Conservation (phyloP, 805 yeast species). For the Debaryomyces maramus region DNA sequence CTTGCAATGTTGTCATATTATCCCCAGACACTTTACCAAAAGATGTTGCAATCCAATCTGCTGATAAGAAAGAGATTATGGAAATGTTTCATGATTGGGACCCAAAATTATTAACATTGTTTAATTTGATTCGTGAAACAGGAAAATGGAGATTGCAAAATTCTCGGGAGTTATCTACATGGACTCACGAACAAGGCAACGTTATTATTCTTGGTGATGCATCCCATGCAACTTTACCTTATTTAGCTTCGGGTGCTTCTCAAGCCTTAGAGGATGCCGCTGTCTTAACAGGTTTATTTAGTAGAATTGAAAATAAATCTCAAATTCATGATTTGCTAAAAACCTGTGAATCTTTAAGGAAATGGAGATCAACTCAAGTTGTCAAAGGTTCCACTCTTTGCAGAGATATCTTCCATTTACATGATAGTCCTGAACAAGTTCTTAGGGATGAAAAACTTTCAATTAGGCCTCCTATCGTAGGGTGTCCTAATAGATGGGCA, state of each 20-base stretch:
- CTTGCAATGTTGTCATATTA: conserved; percentile 28
- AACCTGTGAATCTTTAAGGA: conserved; percentile 19
- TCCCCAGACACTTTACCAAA: conserved; percentile 27
- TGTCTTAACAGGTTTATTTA: conserved; percentile 21
- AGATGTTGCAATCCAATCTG: conserved; percentile 16
- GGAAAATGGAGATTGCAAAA: conserved; percentile 29
- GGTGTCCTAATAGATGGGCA: conserved; percentile 25
- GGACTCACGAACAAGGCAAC: conserved; percentile 27
- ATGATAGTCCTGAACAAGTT: conserved; percentile 26
- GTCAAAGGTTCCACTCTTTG: conserved; percentile 23
- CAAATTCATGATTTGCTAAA: conserved; percentile 19
- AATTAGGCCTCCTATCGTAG: conserved; percentile 17
- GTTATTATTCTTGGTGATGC: conserved; percentile 35
- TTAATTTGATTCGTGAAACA: conserved; percentile 18
- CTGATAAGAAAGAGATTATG: conserved; percentile 22
- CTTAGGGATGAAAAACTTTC: conserved; percentile 19
- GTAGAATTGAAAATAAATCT: conserved; percentile 13
- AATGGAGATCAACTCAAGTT: conserved; percentile 23
- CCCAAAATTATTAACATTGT: conserved; percentile 20
- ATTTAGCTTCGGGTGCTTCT: conserved; percentile 33
- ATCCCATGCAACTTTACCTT: conserved; percentile 36
- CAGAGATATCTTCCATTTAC: conserved; percentile 22
- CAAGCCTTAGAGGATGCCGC: conserved; percentile 36
- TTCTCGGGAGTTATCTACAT: conserved; percentile 21
- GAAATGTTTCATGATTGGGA: conserved; percentile 27